A percentile compares a stretch with the other conserved stretches of the same genome.
phyloP scores from a whole-genome alignment of 2,329 filamentous ascomycete genomes.

The Aspergillus caelatus region DNA sequence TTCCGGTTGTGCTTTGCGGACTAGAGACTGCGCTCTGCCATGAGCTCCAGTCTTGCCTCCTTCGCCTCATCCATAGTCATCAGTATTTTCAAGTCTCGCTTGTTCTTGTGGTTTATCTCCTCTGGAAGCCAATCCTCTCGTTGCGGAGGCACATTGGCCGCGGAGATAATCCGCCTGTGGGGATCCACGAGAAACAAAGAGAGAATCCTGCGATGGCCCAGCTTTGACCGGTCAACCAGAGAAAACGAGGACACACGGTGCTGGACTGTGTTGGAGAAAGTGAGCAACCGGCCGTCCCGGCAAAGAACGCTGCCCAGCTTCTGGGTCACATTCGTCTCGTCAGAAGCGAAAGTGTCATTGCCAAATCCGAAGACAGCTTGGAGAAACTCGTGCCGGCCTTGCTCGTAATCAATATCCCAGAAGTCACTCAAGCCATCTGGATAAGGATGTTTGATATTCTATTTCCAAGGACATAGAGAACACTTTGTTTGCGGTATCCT shows the following conservation, averaged over 20 bases:
- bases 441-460: too few relatives aligned
- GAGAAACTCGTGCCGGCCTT: constrained; percentile 1
- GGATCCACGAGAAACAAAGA: constrained; percentile 65
- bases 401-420: too few relatives aligned
- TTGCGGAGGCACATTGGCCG: constrained; percentile 56
- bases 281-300: constrained; percentile 4
- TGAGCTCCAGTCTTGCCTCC: constrained; percentile 40
- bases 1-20: constrained; percentile 6
- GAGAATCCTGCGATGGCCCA: constrained; percentile 60
- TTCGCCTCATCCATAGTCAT: constrained; percentile 44
- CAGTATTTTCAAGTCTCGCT: background rate
- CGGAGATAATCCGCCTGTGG: constrained; percentile 52
- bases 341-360: background rate
- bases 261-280: constrained; percentile 42
- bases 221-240: constrained; percentile 52
- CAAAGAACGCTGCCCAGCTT: constrained; percentile 10
- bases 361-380: constrained; percentile 9
- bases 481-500: too few relatives aligned
- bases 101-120: constrained; percentile 24
- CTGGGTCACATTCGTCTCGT: constrained; percentile 17
- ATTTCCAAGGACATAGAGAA: too few relatives aligned
- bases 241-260: constrained; percentile 55
- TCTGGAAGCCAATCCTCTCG: constrained; percentile 44
- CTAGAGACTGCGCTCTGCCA: constrained; percentile 38
- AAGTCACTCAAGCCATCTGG: too few relatives aligned